Evolutionary conservation across 192 early-diverging fungal genomes (phyloP), one percentile per base, ranked within the genome.

Genomic region (Backusella parvicylindrica): DNA sequence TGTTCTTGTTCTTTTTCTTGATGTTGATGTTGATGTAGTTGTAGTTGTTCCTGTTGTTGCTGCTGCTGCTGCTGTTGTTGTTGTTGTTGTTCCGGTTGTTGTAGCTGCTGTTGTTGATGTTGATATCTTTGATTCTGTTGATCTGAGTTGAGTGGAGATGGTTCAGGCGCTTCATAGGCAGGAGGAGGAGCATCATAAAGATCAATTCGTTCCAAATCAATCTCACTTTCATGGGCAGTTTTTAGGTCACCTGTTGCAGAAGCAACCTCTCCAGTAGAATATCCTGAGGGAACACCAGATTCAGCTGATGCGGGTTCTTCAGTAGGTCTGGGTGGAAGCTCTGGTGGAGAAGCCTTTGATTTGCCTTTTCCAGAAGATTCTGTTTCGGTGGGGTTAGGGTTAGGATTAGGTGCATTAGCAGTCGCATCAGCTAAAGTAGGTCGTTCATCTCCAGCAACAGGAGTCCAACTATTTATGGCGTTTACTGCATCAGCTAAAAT

Each of bases 391-490:
- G 33, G 33, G 6, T 15, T 47, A n/a, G 33, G 33, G 6, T 15
- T 47, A 18, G 43, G 43, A 16, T 47, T 47, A 33, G n/a, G 6
- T 47, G 30, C 9, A 11, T 15, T 7, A 0, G 11, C 23, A 16
- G 38, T 43, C 15, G 26, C 38, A 63, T 79, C 69, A 21, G 81
- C 77, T 3, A 82, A 30, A 2, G 81, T 83, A 35, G 77, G 68
- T 8, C 81, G 66, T 26, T 77, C 71, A 33, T 83, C 81, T 21
- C 67, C 72, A 36, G 73, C 71, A 8, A 65, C 49, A 18, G 81
- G 77, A 53, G 70, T 41, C 81, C 81, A 83, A 3, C 38, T 40
- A n/a, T 83, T 72, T 23, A 83, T 67, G 15, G 81, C 81, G 8
- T 70, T 41, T 6, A 79, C 30, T 13, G 77, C 75, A 71, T 83